A percentile compares a stretch with the other conserved stretches of the same genome.
Evolutionary conservation across 768 basidiomycete genomes (phyloP).

Genomic region (Pulveroboletus sp.): DNA sequence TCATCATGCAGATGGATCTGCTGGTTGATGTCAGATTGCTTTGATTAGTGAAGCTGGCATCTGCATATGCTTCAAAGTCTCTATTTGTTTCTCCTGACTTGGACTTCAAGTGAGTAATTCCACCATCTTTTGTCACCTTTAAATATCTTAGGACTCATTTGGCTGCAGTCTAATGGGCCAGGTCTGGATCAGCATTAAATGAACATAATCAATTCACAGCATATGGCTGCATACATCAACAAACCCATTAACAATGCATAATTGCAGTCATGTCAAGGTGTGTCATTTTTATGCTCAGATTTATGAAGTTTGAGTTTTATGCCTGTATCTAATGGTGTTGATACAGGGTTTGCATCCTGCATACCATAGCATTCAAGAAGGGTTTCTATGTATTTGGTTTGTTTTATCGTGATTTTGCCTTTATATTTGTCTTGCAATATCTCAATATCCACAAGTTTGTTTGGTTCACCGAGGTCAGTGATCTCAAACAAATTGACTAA

Average conservation of each 20-base stretch:
- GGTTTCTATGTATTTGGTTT: slow-evolving; percentile 8
- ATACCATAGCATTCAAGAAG: neutral
- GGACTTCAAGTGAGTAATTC: neutral
- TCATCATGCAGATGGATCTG: too few species aligned
- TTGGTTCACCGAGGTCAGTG: slow-evolving; percentile 15
- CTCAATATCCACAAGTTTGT: slow-evolving; percentile 17
- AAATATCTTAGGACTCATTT: slow-evolving; percentile 19
- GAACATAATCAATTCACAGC: slow-evolving; percentile 1
- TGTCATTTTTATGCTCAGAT: fast-evolving
- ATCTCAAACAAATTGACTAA: slow-evolving; percentile 4
- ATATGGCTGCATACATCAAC: slow-evolving; percentile 21
- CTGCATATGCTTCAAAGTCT: too few species aligned
- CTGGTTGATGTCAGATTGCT: too few species aligned
- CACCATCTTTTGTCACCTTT: slow-evolving; percentile 1
- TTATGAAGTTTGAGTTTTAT: neutral
- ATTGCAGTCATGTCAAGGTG: neutral
- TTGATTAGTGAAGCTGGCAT: too few species aligned
- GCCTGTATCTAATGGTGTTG: neutral
- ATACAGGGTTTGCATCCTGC: neutral
- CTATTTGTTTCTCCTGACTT: too few species aligned
- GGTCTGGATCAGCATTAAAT: slow-evolving; percentile 4
- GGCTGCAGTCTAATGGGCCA: slow-evolving; percentile 7
- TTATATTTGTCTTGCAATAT: neutral
- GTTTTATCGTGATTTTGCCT: neutral
- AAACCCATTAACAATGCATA: slow-evolving; percentile 12